phyloP scores from a whole-genome alignment of 495 filamentous ascomycete species.

The Annulohypoxylon maeteangense region DNA sequence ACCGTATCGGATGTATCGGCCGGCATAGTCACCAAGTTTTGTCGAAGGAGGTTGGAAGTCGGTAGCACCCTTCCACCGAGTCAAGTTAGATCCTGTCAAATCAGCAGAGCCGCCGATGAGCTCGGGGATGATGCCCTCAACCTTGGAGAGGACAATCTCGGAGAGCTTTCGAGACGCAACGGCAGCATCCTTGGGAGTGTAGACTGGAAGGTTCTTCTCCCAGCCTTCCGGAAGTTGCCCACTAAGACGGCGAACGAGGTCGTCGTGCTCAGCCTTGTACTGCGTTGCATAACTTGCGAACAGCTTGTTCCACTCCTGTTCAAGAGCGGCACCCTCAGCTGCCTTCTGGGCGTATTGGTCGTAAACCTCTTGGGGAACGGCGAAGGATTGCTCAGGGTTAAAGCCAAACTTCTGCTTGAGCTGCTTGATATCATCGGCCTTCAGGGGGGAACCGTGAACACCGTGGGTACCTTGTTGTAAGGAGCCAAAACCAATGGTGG shows the following conservation, averaged over 20 bases:
- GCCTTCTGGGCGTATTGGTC: slow-evolving; percentile 86
- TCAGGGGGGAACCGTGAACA: slow-evolving; percentile 95
- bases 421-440: slow-evolving; percentile 89
- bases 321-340: slow-evolving; percentile 84
- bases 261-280: slow-evolving; percentile 79
- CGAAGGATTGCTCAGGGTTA: slow-evolving; percentile 92
- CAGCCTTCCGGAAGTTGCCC: slow-evolving; percentile 94
- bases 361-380: slow-evolving; percentile 93
- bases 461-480: slow-evolving; percentile 90
- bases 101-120: slow-evolving; percentile 96
- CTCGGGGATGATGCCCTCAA: slow-evolving; percentile 86
- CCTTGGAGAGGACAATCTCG: slow-evolving; percentile 89
- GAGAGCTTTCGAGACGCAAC: slow-evolving; percentile 94
- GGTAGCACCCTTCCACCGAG: slow-evolving; percentile 93
- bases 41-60: slow-evolving; percentile 96
- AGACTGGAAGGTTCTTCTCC: slow-evolving; percentile 92
- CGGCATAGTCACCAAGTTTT: slow-evolving; percentile 84
- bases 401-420: slow-evolving; percentile 96
- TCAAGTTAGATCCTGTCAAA: slow-evolving; percentile 98
- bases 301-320: slow-evolving; percentile 95
- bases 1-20: slow-evolving; percentile 96
- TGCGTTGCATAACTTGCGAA: slow-evolving; percentile 84
- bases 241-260: slow-evolving; percentile 82
- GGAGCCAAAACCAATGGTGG: slow-evolving; percentile 98
- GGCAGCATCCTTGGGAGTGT: slow-evolving; percentile 87